phyloP scores from a whole-genome alignment of 306 rosid species.

The Vicia sativa region DNA sequence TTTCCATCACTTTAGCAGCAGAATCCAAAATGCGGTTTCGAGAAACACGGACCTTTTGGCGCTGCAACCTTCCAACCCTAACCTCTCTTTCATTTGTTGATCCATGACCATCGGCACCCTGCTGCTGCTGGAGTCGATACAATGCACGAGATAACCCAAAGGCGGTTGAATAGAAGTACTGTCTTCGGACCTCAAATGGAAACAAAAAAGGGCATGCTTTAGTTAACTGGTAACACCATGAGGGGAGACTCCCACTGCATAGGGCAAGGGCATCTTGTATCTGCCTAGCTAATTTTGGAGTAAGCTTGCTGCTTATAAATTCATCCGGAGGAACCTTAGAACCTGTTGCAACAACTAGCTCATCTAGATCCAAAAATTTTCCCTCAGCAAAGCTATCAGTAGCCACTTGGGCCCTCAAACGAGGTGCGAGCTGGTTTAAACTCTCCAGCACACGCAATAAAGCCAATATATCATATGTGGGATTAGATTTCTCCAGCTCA shows the following conservation, averaged over 20 bases:
- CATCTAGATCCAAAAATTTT: constrained; percentile 57
- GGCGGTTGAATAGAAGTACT: constrained; percentile 95
- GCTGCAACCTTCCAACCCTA: constrained; percentile 96
- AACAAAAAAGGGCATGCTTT: constrained; percentile 97
- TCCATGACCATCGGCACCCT: constrained; percentile 98
- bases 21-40: constrained; percentile 96
- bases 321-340: constrained; percentile 74
- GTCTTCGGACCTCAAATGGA: constrained; percentile 96
- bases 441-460: constrained; percentile 90
- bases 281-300: constrained; percentile 96
- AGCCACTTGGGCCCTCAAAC: constrained; percentile 72
- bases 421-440: constrained; percentile 93
- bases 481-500: constrained; percentile 85
- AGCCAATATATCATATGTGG: constrained; percentile 86
- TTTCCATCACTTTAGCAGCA: constrained; percentile 99
- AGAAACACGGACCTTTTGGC: constrained; percentile 97
- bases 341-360: constrained; percentile 55
- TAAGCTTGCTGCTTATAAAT: constrained; percentile 89
- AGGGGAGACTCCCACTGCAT: constrained; percentile 98
- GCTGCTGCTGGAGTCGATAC: constrained; percentile 96
- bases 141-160: constrained; percentile 97
- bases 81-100: constrained; percentile 86
- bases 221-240: constrained; percentile 98
- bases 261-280: constrained; percentile 99
- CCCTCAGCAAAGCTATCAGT: constrained; percentile 83